Base-by-base conservation (phyloP, 140 eudicot species). In the Anethum foeniculum region DNA sequence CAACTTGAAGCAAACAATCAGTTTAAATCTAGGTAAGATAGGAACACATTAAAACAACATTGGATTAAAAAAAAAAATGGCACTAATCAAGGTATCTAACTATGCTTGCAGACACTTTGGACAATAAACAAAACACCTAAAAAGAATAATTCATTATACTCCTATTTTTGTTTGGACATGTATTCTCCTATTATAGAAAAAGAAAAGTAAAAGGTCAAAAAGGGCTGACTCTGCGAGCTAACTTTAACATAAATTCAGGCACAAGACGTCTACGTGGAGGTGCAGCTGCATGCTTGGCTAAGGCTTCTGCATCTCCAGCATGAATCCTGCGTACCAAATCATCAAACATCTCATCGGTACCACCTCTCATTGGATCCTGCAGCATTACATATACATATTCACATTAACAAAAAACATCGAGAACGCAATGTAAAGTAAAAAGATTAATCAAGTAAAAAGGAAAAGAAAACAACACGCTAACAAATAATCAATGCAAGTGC, bases 341-440 rank as follows among this genome's bases (percentile, higher is more conserved):
- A 8, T 92, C 97, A 71, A 89, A 92, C 91, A 95, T 67, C 51
- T 90, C 86, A 83, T 95, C 99, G 18, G 25, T 80, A 19, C 93
- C 95, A 11, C 99, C 99, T 86, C 99, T 90, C 99, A 92, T 92
- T 46, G 99, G 99, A 86, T 95, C 99, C 99, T 92, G 81, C 82
- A 54, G 44, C 43, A 32, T 34, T 32, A 38, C 28, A 79, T 58
- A 18, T 25, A 60, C 43, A 38, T 43, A 16, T 62, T 10, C 32
- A 18, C 12, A 79, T 25, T 38, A 28, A 71, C 6, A 71, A 27
- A 14, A 71, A 7, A 71, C 4, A 44, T 5, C 76, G 6, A 71
- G 43, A 71, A 32, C 12, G 0, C 74, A 68, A 6, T 3, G 10
- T 5, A 16, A 32, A 15, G n/a, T 14, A 14, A 68, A 68, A 16